phyloP scores from a whole-genome alignment of 148 eudicot genomes.

The Rhododendron ferrugineum region DNA sequence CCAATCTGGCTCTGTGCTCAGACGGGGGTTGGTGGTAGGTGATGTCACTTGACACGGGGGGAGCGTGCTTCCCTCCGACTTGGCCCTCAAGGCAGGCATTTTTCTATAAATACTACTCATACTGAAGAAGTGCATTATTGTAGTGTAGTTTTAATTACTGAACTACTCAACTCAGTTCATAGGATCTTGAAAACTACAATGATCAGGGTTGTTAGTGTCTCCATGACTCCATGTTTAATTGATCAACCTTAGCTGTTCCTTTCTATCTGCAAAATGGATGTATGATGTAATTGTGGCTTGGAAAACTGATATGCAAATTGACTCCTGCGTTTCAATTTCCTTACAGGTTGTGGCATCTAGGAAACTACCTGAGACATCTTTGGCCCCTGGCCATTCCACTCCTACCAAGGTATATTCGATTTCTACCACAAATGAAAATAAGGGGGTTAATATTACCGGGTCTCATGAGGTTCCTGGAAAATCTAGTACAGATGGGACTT shows the following conservation, averaged over 20 bases:
- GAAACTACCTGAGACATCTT: conserved; percentile 31
- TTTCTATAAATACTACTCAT: not conserved
- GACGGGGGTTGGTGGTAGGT: too few relatives aligned
- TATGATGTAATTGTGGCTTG: too few relatives aligned
- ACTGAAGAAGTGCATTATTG: not conserved
- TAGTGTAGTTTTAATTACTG: not conserved
- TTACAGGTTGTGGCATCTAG: conserved; percentile 51
- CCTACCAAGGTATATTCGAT: conserved; percentile 87
- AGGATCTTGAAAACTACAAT: not conserved
- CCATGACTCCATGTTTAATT: not conserved
- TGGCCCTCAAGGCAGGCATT: too few relatives aligned
- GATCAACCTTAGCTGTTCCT: not conserved
- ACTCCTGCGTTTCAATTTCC: conserved; percentile 13
- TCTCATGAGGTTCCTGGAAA: conserved; percentile 99
- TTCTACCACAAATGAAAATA: conserved; percentile 95
- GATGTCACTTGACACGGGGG: too few relatives aligned
- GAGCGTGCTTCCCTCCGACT: too few relatives aligned
- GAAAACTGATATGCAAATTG: conserved; percentile 9
- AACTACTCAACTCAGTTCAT: not conserved
- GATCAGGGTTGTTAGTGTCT: not conserved
- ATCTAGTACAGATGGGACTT: conserved; percentile 97
- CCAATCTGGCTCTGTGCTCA: too few relatives aligned
- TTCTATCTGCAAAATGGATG: not conserved
- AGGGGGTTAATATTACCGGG: conserved; percentile 94
- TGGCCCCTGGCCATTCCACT: conserved; percentile 39